These are phyloP conservation scores for Gleditsia sinensis DNA, from an alignment of 306 rosid species.

Conservation along the genomic window DNA sequence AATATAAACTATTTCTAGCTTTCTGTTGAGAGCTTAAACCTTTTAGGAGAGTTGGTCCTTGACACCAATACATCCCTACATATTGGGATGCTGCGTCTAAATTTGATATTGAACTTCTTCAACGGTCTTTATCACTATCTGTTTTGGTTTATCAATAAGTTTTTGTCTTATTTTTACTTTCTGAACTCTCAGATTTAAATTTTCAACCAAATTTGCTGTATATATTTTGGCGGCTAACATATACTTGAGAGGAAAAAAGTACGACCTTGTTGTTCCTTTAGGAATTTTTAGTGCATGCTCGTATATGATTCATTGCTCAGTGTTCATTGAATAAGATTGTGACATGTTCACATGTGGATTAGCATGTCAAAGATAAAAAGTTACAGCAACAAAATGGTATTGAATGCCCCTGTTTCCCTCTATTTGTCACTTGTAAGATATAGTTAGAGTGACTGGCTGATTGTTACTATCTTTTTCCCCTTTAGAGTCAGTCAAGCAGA, in stretches of 20 bases:
- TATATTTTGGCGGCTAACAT: constrained; percentile 4
- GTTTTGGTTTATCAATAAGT: not conserved
- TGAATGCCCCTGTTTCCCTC: not conserved
- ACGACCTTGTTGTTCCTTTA: not conserved
- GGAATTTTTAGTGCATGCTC: not conserved
- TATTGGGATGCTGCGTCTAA: not conserved
- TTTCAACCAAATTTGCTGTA: constrained; percentile 1
- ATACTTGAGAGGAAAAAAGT: not conserved
- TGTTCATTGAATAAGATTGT: not conserved
- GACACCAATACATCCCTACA: not conserved
- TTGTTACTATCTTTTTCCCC: not conserved
- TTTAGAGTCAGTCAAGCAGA: not conserved
- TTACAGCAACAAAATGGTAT: not conserved
- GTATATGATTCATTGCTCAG: not conserved
- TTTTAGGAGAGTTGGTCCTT: not conserved
- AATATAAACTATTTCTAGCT: not conserved
- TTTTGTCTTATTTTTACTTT: not conserved
- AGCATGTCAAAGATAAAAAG: constrained; percentile 1
- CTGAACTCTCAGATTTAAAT: not conserved
- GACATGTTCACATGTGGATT: not conserved
- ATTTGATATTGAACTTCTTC: not conserved
- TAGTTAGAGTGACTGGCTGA: not conserved
- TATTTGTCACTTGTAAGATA: not conserved
- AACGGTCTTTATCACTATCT: not conserved
- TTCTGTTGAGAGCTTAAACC: not conserved